These are phyloP conservation scores for Colletotrichum limetticola DNA, from an alignment of 2,329 filamentous ascomycete species.

Conservation along the genomic window DNA sequence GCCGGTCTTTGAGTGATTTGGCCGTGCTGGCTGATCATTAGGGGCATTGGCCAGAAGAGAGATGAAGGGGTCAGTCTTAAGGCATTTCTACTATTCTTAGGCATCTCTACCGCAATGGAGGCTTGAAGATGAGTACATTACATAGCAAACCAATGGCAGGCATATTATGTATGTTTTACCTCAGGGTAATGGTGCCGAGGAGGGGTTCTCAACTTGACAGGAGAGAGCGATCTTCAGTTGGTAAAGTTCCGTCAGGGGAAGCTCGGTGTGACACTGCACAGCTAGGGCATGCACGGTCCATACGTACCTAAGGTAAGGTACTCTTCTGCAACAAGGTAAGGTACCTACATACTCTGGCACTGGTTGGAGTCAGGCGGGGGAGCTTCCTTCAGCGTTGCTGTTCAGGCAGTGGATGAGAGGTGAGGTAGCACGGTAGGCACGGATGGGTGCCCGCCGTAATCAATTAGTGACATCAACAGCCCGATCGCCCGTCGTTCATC, in stretches of 20 bases:
- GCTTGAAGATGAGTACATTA: too few species aligned
- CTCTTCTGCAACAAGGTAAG: too few species aligned
- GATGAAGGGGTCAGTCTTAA: neutral
- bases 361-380: neutral
- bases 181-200: too few species aligned
- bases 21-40: neutral
- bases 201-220: too few species aligned
- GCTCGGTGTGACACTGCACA: neutral
- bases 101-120: neutral
- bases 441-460: neutral
- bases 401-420: neutral
- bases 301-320: too few species aligned
- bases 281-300: conserved; percentile 14
- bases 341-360: too few species aligned
- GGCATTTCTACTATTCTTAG: neutral
- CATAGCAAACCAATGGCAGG: too few species aligned
- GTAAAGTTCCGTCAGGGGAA: neutral
- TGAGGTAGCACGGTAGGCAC: neutral
- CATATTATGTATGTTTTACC: too few species aligned
- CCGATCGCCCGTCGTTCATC: conserved; percentile 6
- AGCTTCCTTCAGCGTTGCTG: neutral
- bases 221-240: too few species aligned
- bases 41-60: neutral
- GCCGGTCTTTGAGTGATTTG: neutral
- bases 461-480: conserved; percentile 33